A percentile compares a stretch with the other conserved stretches of the same genome.
phyloP scores from a whole-genome alignment of 352 stramenopile genomes.

The Pythium vanterpoolii region DNA sequence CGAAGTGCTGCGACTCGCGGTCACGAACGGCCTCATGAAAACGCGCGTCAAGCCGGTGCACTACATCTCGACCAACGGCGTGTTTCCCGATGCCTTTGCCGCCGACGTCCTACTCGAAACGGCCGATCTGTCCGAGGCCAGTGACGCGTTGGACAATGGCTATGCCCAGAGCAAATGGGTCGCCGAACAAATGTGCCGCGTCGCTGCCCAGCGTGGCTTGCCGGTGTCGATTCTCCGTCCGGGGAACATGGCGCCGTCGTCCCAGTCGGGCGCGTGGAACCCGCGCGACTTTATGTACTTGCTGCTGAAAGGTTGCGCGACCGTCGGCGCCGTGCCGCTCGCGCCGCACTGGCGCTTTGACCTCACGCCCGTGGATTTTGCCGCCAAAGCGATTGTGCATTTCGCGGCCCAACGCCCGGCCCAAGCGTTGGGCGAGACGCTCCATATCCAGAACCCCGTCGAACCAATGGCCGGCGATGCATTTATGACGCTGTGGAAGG shows the following conservation, averaged over 20 bases:
- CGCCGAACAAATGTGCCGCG: slow-evolving; percentile 83
- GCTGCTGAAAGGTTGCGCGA: slow-evolving; percentile 76
- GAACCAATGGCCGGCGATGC: slow-evolving; percentile 36
- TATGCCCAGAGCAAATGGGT: slow-evolving; percentile 93
- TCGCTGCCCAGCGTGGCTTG: slow-evolving; percentile 72
- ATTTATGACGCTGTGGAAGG: slow-evolving; percentile 48
- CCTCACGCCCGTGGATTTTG: slow-evolving; percentile 92
- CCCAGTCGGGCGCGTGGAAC: slow-evolving; percentile 75
- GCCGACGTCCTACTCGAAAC: slow-evolving; percentile 42
- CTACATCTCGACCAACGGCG: slow-evolving; percentile 91
- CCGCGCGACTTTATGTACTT: slow-evolving; percentile 89
- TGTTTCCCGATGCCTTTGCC: slow-evolving; percentile 65
- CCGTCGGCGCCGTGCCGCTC: slow-evolving; percentile 53
- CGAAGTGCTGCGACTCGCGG: slow-evolving; percentile 84
- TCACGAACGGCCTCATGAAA: slow-evolving; percentile 72
- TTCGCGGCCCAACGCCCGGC: slow-evolving; percentile 57
- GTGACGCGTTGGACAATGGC: slow-evolving; percentile 68
- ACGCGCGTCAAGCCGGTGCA: slow-evolving; percentile 82
- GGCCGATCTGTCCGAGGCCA: slow-evolving; percentile 50
- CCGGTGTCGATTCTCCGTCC: slow-evolving; percentile 85
- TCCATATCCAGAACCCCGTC: slow-evolving; percentile 71
- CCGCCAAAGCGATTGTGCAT: slow-evolving; percentile 79
- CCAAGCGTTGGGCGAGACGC: slow-evolving; percentile 55
- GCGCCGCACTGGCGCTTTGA: slow-evolving; percentile 83
- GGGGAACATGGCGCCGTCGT: slow-evolving; percentile 86